Evolutionary conservation across 495 filamentous ascomycete species (phyloP).

Genomic region (Xylaria longipes): DNA sequence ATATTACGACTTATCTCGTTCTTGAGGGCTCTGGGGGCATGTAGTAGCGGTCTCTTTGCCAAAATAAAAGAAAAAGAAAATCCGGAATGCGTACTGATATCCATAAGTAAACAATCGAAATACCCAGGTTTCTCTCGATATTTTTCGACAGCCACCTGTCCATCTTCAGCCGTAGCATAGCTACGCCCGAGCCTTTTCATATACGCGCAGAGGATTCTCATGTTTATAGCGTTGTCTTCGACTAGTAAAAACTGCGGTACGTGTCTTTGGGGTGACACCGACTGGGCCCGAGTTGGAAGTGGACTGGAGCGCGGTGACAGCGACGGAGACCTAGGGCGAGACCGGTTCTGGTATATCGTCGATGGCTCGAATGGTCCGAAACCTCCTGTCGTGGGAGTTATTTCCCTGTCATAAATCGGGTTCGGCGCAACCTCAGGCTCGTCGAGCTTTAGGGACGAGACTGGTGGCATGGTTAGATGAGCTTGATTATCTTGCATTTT

Average conservation of each 20-base stretch:
- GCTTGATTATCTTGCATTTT: background rate
- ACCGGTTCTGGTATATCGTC: background rate
- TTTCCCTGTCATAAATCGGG: background rate
- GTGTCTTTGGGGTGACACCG: background rate
- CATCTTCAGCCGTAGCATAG: constrained; percentile 62
- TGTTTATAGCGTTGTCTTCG: constrained; percentile 54
- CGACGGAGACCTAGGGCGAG: constrained; percentile 4
- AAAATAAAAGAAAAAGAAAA: background rate
- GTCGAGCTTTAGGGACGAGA: background rate
- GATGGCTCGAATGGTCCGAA: background rate
- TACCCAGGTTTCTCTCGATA: constrained; percentile 42
- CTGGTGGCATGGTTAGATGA: background rate
- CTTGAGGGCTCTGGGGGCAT: background rate
- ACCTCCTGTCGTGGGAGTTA: background rate
- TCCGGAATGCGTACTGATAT: constrained; percentile 51
- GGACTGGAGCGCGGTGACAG: constrained; percentile 15
- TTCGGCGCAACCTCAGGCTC: background rate
- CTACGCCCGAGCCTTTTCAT: constrained; percentile 59
- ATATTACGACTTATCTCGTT: background rate
- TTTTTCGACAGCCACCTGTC: constrained; percentile 62
- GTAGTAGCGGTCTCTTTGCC: background rate
- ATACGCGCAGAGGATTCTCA: constrained; percentile 57
- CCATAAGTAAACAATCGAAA: constrained; percentile 57
- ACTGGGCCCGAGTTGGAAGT: background rate
- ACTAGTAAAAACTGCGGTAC: constrained; percentile 44